phyloP scores from a whole-genome alignment of 208 protist species.

The Plasmodiophora brassicae region DNA sequence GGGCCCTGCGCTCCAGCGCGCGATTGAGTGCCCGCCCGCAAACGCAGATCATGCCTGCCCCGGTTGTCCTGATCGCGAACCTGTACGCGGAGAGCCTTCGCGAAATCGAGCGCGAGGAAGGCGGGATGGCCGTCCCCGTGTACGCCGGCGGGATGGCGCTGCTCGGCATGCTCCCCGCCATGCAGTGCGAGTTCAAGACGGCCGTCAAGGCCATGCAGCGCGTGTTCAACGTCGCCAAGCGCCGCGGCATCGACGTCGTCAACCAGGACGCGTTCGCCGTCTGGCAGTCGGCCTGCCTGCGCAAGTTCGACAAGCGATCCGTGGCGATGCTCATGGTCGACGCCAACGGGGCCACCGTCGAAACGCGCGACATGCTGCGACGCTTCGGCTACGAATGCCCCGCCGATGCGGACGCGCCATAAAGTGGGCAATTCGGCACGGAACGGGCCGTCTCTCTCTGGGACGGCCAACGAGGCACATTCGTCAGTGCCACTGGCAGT shows the following conservation, averaged over 20 bases:
- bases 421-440: too few relatives aligned
- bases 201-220: not conserved
- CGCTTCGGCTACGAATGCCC: not conserved
- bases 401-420: not conserved
- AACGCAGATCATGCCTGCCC: not conserved
- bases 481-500: too few relatives aligned
- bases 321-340: not conserved
- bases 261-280: not conserved
- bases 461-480: too few relatives aligned
- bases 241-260: not conserved
- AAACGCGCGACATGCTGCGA: not conserved
- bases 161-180: not conserved
- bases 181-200: not conserved
- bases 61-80: not conserved
- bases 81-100: slow-evolving; percentile 23
- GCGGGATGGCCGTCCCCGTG: not conserved
- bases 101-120: not conserved
- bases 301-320: not conserved
- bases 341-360: not conserved
- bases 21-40: too few relatives aligned
- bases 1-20: too few relatives aligned
- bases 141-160: not conserved
- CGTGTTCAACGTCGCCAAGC: not conserved
- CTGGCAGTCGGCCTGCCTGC: slow-evolving; percentile 3
- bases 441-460: too few relatives aligned